Evolutionary conservation across 208 protist species (phyloP).

Genomic region (Porcisia deanei): DNA sequence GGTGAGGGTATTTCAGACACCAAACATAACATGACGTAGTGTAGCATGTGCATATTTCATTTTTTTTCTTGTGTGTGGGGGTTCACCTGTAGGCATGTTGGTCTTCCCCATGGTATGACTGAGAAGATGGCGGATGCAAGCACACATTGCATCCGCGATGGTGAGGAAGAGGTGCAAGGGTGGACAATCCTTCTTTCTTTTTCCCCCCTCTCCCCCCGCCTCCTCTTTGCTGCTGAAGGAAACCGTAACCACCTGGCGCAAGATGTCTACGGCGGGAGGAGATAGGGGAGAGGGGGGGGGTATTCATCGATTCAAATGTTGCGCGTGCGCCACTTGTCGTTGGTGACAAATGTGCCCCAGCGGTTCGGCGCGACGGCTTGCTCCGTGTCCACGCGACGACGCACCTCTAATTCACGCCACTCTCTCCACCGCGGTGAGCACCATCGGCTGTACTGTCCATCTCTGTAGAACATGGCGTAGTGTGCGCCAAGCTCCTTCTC

Average conservation of each 20-base stretch:
- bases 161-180: not conserved
- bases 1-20: not conserved
- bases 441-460: constrained; percentile 67
- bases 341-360: constrained; percentile 76
- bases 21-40: not conserved
- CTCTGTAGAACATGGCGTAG: constrained; percentile 80
- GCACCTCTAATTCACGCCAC: constrained; percentile 81
- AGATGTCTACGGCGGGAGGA: not conserved
- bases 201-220: not conserved
- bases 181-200: not conserved
- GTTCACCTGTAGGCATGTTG: not conserved
- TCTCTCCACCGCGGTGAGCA: constrained; percentile 88
- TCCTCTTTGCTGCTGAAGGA: not conserved
- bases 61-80: not conserved
- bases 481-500: constrained; percentile 73
- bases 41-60: too few species aligned
- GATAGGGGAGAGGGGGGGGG: too few species aligned
- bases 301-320: constrained; percentile 28
- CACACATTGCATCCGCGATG: too few species aligned
- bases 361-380: constrained; percentile 52
- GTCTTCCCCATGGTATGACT: not conserved
- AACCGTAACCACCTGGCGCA: not conserved
- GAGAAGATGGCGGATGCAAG: too few species aligned
- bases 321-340: constrained; percentile 67
- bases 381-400: constrained; percentile 53